These are phyloP conservation scores for Plasmodium sp. DNA, from an alignment of 169 alveolate genomes.

Conservation along the genomic window DNA sequence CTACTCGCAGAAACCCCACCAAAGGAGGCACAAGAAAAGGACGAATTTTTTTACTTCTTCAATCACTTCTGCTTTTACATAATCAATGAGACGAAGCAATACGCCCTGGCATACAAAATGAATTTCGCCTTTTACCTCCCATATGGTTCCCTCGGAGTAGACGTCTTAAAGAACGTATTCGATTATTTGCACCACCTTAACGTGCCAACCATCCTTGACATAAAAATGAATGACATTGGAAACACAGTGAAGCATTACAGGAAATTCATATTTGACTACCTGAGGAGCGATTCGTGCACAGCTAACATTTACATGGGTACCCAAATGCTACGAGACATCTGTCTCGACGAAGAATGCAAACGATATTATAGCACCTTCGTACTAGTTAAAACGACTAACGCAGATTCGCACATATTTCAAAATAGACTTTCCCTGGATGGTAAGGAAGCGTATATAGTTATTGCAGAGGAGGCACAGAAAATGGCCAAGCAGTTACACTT, in stretches of 20 bases:
- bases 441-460: constrained; percentile 75
- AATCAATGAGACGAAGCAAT: constrained; percentile 76
- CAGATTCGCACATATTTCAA: constrained; percentile 79
- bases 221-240: constrained; percentile 85
- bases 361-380: constrained; percentile 76
- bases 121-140: constrained; percentile 85
- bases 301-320: constrained; percentile 84
- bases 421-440: constrained; percentile 53
- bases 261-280: constrained; percentile 80
- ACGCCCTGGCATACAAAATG: constrained; percentile 81
- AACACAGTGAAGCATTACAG: constrained; percentile 84
- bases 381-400: constrained; percentile 80
- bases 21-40: constrained; percentile 7
- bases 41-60: constrained; percentile 62
- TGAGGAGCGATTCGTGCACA: constrained; percentile 84
- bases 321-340: constrained; percentile 76
- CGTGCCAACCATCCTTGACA: constrained; percentile 81
- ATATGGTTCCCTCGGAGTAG: constrained; percentile 82
- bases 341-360: constrained; percentile 69
- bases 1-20: neutral
- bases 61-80: constrained; percentile 80
- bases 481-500: constrained; percentile 34
- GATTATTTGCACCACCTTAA: constrained; percentile 72
- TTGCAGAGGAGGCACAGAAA: constrained; percentile 76
- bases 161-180: constrained; percentile 83